Percentiles rank a stretch among this genome's conserved stretches.
Conservation (phyloP, 768 basidiomycete species). For the Leccinum rimulosum region DNA sequence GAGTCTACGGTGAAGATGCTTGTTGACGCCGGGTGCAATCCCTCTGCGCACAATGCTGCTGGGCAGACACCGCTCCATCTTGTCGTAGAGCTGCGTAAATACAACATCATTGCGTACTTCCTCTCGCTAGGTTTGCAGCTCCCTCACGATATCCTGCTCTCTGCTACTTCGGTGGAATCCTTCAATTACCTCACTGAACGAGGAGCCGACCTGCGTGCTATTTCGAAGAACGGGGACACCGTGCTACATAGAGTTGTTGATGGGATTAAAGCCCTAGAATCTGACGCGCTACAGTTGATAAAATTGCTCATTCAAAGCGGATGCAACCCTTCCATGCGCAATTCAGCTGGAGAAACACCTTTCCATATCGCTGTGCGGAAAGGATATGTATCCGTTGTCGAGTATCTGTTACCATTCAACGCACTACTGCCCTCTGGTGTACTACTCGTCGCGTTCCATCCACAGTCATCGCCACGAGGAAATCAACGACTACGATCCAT, state of each 20-base stretch:
- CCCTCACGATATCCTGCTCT: not conserved
- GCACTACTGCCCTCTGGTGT: not conserved
- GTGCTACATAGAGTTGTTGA: not conserved
- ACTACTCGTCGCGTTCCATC: not conserved
- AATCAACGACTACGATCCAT: not conserved
- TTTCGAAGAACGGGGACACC: not conserved
- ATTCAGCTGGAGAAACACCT: not conserved
- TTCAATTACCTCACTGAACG: not conserved
- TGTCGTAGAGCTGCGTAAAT: not conserved
- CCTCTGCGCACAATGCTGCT: not conserved
- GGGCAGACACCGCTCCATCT: not conserved
- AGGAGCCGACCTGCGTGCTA: not conserved
- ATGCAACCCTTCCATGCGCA: not conserved
- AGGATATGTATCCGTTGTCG: not conserved
- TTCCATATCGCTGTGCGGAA: not conserved
- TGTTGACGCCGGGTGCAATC: not conserved
- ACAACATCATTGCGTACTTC: not conserved
- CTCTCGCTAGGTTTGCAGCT: not conserved
- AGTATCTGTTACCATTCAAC: not conserved
- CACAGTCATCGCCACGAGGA: not conserved
- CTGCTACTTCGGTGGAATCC: not conserved
- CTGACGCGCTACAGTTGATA: not conserved
- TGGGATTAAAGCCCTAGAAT: not conserved
- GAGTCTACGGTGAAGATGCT: not conserved
- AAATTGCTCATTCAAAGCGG: not conserved